Base-by-base conservation (phyloP, 2,329 filamentous ascomycete genomes). In the Pezicula radicicola region DNA sequence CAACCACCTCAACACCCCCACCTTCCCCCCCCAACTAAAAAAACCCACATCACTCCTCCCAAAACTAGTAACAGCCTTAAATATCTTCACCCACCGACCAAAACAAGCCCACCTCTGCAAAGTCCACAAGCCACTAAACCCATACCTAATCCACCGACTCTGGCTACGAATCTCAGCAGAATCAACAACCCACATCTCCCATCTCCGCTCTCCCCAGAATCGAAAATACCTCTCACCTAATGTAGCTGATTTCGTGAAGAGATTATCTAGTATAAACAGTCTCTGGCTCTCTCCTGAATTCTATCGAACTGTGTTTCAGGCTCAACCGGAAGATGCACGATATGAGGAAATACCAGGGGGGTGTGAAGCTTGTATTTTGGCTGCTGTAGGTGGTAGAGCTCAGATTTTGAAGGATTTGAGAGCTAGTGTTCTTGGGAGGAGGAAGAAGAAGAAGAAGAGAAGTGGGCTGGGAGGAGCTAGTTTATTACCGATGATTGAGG, bases 311-410 rank as follows among this genome's bases (percentile, higher is more conserved):
- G 55, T 66, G 3, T 76, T 71, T 55, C 63, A 63, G 5, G 53
- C 43, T 3, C 48, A 16, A 37, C 65, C 66, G 1, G 65, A 70
- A n/a, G 60, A 69, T 1, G 48, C 48, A 27, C 58, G 55, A 44
- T 60, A 68, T 35, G 59, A 55, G 6, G 46, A 55, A 10, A 63
- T 75, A 4, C 51, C 55, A 28, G 68, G 62, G 6, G 65, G 68
- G 13, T 84, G 80, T 55, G 75, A 80, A 58, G 79, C 78, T 2
- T 84, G 80, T 55, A 74, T 79, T 27, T 62, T 83, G 12, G 70
- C 76, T 2, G 68, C 69, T 3, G 60, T 84, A 1, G 79, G 79
- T 2, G 74, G 73, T 0, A 68, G 70, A 30, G 63, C 60, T 4
- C 61, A 68, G 15, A 57, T 73, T 1, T 63, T 84, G 2, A 61